These are phyloP conservation scores for Rhodofomes roseus DNA, from an alignment of 1,284 basidiomycete genomes.

Conservation along the genomic window DNA sequence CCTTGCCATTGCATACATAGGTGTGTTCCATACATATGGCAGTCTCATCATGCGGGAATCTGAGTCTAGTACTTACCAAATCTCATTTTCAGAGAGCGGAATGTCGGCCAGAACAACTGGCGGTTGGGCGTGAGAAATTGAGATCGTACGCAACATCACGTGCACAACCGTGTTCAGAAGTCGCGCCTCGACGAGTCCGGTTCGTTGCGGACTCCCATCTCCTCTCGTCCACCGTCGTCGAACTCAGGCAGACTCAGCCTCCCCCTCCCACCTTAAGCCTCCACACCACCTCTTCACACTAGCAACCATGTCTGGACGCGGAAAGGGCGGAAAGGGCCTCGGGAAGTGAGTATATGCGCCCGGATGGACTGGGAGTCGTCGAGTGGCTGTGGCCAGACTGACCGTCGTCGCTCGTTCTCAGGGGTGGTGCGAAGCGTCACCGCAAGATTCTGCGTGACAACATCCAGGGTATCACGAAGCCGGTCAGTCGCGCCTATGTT, in stretches of 20 bases:
- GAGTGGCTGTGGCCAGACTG: neutral
- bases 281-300: slow-evolving; percentile 7
- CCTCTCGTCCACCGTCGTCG: neutral
- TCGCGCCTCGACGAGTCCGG: neutral
- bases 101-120: too few species aligned
- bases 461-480: slow-evolving; percentile 65
- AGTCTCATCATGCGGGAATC: too few species aligned
- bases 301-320: slow-evolving; percentile 54
- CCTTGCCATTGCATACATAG: too few species aligned
- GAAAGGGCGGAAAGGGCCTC: slow-evolving; percentile 54
- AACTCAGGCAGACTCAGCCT: neutral
- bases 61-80: too few species aligned
- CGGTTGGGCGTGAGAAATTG: too few species aligned
- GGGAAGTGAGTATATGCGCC: slow-evolving; percentile 21
- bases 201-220: neutral
- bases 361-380: neutral
- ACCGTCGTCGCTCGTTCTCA: slow-evolving; percentile 9
- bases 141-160: neutral
- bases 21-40: too few species aligned
- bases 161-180: neutral
- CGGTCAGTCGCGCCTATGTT: slow-evolving; percentile 26
- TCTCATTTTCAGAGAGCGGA: too few species aligned
- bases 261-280: neutral
- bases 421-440: slow-evolving; percentile 55
- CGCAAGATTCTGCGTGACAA: slow-evolving; percentile 66